These are phyloP conservation scores for Monosporozyma servazzii DNA, from an alignment of 805 yeast genomes.

Conservation along the genomic window DNA sequence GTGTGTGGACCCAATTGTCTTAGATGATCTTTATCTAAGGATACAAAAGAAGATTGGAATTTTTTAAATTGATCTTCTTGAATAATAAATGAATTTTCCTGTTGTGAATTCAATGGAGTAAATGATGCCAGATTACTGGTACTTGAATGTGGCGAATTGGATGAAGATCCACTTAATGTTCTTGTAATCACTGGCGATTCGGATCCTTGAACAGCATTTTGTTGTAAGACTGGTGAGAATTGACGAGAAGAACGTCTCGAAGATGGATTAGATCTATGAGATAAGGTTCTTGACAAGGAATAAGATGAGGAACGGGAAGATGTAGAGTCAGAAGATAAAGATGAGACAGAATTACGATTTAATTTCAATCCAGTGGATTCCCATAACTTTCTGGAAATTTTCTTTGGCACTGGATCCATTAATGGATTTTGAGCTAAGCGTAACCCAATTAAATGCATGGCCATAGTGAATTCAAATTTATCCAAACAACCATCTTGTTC, in stretches of 20 bases:
- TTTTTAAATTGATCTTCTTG: conserved; percentile 60
- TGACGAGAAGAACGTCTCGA: conserved; percentile 3
- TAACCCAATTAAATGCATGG: conserved; percentile 85
- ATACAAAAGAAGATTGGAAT: conserved; percentile 67
- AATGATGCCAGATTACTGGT: not conserved
- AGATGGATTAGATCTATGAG: not conserved
- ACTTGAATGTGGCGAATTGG: not conserved
- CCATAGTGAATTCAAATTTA: conserved; percentile 71
- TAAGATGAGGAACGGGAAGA: conserved; percentile 1
- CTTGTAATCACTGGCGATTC: conserved; percentile 5
- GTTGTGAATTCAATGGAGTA: not conserved
- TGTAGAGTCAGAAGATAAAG: not conserved
- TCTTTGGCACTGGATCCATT: conserved; percentile 46
- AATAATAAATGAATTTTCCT: conserved; percentile 48
- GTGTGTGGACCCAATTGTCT: conserved; percentile 66
- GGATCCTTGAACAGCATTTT: not conserved
- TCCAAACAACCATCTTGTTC: conserved; percentile 61
- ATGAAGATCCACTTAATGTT: conserved; percentile 1
- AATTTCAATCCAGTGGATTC: conserved; percentile 22
- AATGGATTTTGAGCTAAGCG: conserved; percentile 53
- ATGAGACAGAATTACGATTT: not conserved
- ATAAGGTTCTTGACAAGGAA: not conserved
- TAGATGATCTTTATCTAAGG: conserved; percentile 52
- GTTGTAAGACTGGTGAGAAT: not conserved
- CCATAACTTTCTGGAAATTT: conserved; percentile 37